Evolutionary conservation across 805 yeast species (phyloP), one percentile per base, ranked within the genome.

Genomic region (Sungouiozyma intestinalis): DNA sequence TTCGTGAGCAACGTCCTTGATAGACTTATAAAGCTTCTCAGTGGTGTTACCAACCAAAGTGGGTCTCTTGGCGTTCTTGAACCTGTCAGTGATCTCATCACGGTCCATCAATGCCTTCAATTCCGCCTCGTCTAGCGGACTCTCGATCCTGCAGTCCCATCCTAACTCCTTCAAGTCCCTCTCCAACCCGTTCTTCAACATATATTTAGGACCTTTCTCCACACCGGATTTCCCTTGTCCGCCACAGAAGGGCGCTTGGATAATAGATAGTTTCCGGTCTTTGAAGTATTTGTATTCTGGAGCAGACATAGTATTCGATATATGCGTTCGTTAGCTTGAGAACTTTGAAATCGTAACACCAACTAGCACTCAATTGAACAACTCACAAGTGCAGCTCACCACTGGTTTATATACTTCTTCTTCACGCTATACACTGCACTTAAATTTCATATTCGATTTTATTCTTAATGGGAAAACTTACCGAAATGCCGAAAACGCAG

Each of bases 161-260:
- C 90, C 94, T 38, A 90, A 68, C 1, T 68, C 65, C 47, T 74
- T 64, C 42, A 90, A 58, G 53, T 83, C 82, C 19, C 68, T 49
- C 46, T 74, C 68, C 45, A 90, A 68, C 3, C 96, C 96, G 41
- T 76, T 74, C 47, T 81, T 73, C 38, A 87, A 62, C 49, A 90
- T 67, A 62, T 76, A 81, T 45, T 78, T 74, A n/a, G 98, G 97
- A 31, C 97, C 98, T 40, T 77, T 73, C 57, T 90, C 98, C 33
- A 90, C 97, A 48, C 98, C 98, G 18, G 79, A 74, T 57, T 85
- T 85, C 34, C 86, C 88, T 63, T 90, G 98, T 47, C 98, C 98
- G 18, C 97, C 97, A 32, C 87, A 77, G 64, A 90, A 92, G 40
- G 97, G 97, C 0, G 96, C 97, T 16, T 80, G 70, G 46, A 92